phyloP scores from a whole-genome alignment of 805 yeast species.

The Scheffersomyces coipomensis region DNA sequence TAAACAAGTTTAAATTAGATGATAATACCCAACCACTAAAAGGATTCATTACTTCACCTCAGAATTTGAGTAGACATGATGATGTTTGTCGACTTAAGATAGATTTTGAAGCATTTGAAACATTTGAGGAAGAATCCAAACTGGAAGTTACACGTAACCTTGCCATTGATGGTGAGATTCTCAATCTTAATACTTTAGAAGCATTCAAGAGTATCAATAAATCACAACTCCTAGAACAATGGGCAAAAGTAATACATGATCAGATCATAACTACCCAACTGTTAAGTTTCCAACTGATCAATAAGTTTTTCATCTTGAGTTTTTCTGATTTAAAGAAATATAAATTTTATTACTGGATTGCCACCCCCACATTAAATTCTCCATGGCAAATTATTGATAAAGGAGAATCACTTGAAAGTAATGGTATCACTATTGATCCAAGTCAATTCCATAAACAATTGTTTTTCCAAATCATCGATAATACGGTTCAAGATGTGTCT shows the following conservation, averaged over 20 bases:
- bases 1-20: conserved; percentile 70
- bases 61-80: conserved; percentile 32
- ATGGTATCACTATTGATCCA: neutral
- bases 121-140: neutral
- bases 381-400: conserved; percentile 40
- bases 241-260: conserved; percentile 27
- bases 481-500: neutral
- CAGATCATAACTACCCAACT: conserved; percentile 30
- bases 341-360: conserved; percentile 87
- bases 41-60: conserved; percentile 43
- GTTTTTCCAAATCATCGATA: conserved; percentile 12
- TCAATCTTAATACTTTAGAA: conserved; percentile 80
- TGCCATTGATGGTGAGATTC: conserved; percentile 30
- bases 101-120: conserved; percentile 33
- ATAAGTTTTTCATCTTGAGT: conserved; percentile 43
- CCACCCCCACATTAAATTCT: conserved; percentile 64
- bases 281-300: conserved; percentile 29
- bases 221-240: conserved; percentile 45
- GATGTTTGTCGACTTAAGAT: conserved; percentile 32
- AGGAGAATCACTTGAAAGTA: neutral
- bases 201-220: conserved; percentile 77
- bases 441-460: conserved; percentile 2
- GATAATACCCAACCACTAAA: conserved; percentile 39
- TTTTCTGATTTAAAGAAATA: conserved; percentile 90
- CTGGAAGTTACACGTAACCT: conserved; percentile 11